A percentile compares a stretch with the other conserved stretches of the same genome.
Conservation (phyloP, 768 basidiomycete genomes). For the Favolaschia claudopus region DNA sequence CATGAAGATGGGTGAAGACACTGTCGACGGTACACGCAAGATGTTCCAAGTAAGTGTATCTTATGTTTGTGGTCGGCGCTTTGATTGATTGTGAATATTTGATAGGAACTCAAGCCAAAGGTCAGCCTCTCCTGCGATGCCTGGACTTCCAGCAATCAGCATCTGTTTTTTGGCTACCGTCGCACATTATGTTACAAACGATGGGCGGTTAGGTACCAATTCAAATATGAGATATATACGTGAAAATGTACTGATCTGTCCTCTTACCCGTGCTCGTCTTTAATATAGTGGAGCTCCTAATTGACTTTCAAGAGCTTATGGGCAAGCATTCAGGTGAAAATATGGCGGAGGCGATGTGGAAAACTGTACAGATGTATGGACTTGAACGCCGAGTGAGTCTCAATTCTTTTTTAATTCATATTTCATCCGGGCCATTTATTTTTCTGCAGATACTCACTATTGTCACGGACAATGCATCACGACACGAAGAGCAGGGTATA, state of each 20-base stretch:
- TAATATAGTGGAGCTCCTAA: background rate
- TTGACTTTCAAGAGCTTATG: background rate
- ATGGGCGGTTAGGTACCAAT: background rate
- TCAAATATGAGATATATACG: no score
- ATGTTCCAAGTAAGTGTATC: conserved; percentile 2
- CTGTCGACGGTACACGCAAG: background rate
- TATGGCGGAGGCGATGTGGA: background rate
- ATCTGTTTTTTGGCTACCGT: background rate
- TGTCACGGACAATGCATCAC: conserved; percentile 29
- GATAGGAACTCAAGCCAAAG: background rate
- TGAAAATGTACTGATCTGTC: background rate
- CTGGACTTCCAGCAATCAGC: background rate
- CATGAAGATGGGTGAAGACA: conserved; percentile 23
- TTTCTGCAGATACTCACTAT: conserved; percentile 23
- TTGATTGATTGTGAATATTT: no score
- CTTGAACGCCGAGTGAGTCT: background rate
- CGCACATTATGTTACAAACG: background rate
- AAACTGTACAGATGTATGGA: background rate
- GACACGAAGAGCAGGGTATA: conserved; percentile 8
- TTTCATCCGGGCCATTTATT: background rate
- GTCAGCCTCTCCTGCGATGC: background rate
- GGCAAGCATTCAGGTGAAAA: background rate
- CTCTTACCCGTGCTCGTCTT: background rate
- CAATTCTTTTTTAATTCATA: background rate
- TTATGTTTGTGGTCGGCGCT: no score